Percentiles rank a stretch among this genome's conserved stretches.
Conservation (phyloP, 2,329 filamentous ascomycete genomes). For the Pestalotiopsis fici region DNA sequence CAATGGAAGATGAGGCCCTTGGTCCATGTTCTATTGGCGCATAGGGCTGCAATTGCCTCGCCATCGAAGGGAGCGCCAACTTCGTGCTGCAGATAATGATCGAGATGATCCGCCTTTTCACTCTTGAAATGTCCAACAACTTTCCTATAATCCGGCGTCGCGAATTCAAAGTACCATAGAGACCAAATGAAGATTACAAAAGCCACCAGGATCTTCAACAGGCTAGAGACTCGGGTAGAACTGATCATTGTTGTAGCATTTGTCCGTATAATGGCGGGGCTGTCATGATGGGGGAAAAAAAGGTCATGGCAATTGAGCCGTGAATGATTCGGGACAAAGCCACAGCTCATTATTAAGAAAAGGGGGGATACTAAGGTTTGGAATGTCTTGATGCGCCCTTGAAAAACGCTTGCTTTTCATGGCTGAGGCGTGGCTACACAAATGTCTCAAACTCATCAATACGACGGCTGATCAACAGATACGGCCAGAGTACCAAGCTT, state of each 20-base stretch:
- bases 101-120: conserved; percentile 28
- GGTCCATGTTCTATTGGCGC: conserved; percentile 38
- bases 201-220: conserved; percentile 23
- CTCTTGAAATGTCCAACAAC: conserved; percentile 24
- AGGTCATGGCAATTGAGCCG: too few species aligned
- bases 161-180: conserved; percentile 23
- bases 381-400: not conserved
- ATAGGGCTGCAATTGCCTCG: conserved; percentile 30
- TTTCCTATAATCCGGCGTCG: conserved; percentile 22
- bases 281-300: not conserved
- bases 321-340: not conserved
- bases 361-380: not conserved
- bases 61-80: conserved; percentile 33
- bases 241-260: conserved; percentile 26
- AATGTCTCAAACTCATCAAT: conserved; percentile 4
- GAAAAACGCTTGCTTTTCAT: not conserved
- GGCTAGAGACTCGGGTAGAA: conserved; percentile 23
- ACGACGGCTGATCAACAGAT: not conserved
- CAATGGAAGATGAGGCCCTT: conserved; percentile 43
- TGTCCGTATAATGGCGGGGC: not conserved
- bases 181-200: conserved; percentile 25
- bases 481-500: not conserved
- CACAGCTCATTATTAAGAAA: not conserved
- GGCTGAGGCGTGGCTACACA: conserved; percentile 1
- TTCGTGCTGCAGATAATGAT: conserved; percentile 33